phyloP scores from a whole-genome alignment of 768 basidiomycete genomes.

The Boletus bicolor region DNA sequence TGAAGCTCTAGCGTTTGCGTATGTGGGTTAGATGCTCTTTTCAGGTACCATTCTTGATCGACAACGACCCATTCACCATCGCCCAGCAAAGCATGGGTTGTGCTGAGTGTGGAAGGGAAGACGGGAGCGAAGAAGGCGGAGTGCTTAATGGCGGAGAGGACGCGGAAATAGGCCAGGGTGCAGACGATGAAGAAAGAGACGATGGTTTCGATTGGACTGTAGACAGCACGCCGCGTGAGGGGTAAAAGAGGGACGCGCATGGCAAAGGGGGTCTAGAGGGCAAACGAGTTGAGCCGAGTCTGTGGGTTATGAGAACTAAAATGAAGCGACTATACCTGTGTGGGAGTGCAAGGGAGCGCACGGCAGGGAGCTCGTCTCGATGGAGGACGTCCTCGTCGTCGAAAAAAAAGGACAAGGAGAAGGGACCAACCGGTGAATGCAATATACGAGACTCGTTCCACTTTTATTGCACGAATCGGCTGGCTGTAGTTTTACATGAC shows the following conservation, averaged over 20 bases:
- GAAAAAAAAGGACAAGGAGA: too few relatives aligned
- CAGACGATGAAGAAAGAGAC: slow-evolving; percentile 86
- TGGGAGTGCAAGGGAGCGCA: not conserved
- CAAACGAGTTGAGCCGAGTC: not conserved
- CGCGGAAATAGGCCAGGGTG: slow-evolving; percentile 93
- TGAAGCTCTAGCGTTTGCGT: slow-evolving; percentile 60
- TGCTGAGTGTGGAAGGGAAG: slow-evolving; percentile 44
- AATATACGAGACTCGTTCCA: slow-evolving; percentile 25
- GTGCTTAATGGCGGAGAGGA: slow-evolving; percentile 86
- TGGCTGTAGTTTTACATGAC: slow-evolving; percentile 15
- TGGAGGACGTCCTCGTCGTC: not conserved
- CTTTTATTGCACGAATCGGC: slow-evolving; percentile 27
- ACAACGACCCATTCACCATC: slow-evolving; percentile 63
- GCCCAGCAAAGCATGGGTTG: slow-evolving; percentile 54
- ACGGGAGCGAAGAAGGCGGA: slow-evolving; percentile 72
- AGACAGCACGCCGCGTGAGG: slow-evolving; percentile 68
- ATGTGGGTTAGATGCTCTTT: slow-evolving; percentile 28
- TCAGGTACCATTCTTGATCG: slow-evolving; percentile 50
- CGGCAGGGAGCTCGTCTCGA: not conserved
- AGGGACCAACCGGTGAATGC: not conserved
- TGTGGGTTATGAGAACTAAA: not conserved
- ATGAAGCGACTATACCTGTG: not conserved
- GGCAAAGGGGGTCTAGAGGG: not conserved
- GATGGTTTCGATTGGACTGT: slow-evolving; percentile 84
- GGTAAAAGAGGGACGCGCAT: slow-evolving; percentile 66